phyloP scores from a whole-genome alignment of 1,284 basidiomycete species.

The Hortiboletus rubellus region DNA sequence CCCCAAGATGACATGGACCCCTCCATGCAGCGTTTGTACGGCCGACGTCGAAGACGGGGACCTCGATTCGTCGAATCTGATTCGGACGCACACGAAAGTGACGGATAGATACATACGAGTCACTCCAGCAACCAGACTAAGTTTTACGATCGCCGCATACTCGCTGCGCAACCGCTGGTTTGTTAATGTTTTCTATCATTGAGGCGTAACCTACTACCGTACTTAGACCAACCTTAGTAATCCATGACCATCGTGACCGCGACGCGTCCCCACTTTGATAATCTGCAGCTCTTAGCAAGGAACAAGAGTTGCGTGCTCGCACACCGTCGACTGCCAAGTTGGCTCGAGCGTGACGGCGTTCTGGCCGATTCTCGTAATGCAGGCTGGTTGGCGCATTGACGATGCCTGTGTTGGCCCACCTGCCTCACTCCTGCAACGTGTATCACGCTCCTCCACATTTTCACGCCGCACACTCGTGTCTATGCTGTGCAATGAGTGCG shows the following conservation, averaged over 20 bases:
- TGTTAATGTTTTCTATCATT: too few species aligned
- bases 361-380: conserved; percentile 8
- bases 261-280: too few species aligned
- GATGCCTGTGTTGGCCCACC: conserved; percentile 1
- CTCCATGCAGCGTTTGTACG: neutral
- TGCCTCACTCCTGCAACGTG: conserved; percentile 32
- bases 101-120: neutral
- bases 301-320: too few species aligned
- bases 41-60: neutral
- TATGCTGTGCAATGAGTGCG: conserved; percentile 24
- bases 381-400: conserved; percentile 16
- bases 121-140: too few species aligned
- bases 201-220: too few species aligned
- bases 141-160: too few species aligned
- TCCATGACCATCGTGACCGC: too few species aligned
- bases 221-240: too few species aligned
- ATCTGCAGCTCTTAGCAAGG: too few species aligned
- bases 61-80: conserved; percentile 21
- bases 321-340: too few species aligned
- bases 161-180: too few species aligned
- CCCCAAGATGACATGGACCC: neutral
- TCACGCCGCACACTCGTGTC: conserved; percentile 36
- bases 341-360: neutral
- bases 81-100: conserved; percentile 10
- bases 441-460: conserved; percentile 14